Conservation (phyloP, 2,329 filamentous ascomycete species). For the Epichloe bromicola region DNA sequence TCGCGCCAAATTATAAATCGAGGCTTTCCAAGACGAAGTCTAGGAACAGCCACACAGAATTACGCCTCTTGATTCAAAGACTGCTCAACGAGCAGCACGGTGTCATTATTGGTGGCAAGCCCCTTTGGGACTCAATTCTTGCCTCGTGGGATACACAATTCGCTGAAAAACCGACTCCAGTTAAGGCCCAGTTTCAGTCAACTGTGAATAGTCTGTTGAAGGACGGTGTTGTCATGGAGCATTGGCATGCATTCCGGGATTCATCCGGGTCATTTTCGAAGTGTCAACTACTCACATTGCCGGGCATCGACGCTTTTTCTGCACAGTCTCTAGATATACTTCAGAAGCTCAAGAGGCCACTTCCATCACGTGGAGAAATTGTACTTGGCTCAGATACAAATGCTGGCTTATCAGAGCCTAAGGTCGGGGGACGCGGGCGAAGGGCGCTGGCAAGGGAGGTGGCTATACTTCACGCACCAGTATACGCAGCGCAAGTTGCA, state of each 20-base stretch:
- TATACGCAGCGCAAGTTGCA: slow-evolving; percentile 30
- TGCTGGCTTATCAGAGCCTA: slow-evolving; percentile 6
- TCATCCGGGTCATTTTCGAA: slow-evolving; percentile 29
- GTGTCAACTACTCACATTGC: slow-evolving; percentile 31
- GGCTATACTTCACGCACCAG: slow-evolving; percentile 36
- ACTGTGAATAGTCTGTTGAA: slow-evolving; percentile 26
- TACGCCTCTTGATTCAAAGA: slow-evolving; percentile 14
- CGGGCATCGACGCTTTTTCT: slow-evolving; percentile 28
- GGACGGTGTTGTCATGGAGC: slow-evolving; percentile 23
- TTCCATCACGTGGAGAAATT: slow-evolving; percentile 9
- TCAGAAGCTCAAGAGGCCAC: slow-evolving; percentile 32
- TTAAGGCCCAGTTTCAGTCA: slow-evolving; percentile 24
- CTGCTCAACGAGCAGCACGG: slow-evolving; percentile 24
- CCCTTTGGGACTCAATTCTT: slow-evolving; percentile 35
- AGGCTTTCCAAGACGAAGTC: background rate
- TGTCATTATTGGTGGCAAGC: slow-evolving; percentile 37
- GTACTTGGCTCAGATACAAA: background rate
- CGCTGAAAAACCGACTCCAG: slow-evolving; percentile 25
- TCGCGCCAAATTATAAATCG: background rate
- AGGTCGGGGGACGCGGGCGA: slow-evolving; percentile 19
- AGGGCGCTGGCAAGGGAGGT: slow-evolving; percentile 27
- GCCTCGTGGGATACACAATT: slow-evolving; percentile 32
- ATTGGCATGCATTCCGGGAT: slow-evolving; percentile 31
- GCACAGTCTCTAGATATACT: slow-evolving; percentile 29
- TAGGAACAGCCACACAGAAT: background rate